A percentile compares a stretch with the other conserved stretches of the same genome.
phyloP scores from a whole-genome alignment of 352 stramenopile species.

The Globisporangium carolinianum region DNA sequence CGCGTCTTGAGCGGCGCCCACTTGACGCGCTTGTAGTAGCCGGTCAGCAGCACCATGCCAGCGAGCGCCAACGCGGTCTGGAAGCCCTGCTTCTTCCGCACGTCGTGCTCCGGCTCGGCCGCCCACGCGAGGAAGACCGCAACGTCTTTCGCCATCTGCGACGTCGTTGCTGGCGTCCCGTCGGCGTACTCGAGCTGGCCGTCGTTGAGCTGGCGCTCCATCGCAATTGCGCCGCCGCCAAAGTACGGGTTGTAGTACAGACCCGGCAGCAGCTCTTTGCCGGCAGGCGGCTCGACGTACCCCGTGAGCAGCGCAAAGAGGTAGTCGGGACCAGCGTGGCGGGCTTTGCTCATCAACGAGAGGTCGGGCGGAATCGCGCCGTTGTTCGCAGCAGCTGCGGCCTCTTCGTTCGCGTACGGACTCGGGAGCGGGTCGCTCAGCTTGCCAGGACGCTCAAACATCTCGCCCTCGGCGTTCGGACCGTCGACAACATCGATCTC shows the following conservation, averaged over 20 bases:
- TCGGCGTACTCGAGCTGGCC: slow-evolving; percentile 97
- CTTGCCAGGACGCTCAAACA: slow-evolving; percentile 98
- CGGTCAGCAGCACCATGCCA: slow-evolving; percentile 89
- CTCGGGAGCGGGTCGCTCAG: slow-evolving; percentile 93
- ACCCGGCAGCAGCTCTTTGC: slow-evolving; percentile 75
- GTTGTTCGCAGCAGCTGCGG: slow-evolving; percentile 95
- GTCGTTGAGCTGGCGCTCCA: slow-evolving; percentile 96
- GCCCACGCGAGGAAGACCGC: slow-evolving; percentile 96
- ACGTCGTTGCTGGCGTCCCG: slow-evolving; percentile 94
- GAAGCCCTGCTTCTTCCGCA: slow-evolving; percentile 96
- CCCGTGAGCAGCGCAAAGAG: slow-evolving; percentile 96
- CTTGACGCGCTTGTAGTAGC: slow-evolving; percentile 98
- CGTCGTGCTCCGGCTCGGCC: slow-evolving; percentile 96
- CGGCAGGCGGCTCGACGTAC: slow-evolving; percentile 93
- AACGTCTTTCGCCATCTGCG: slow-evolving; percentile 98
- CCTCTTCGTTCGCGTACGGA: slow-evolving; percentile 97
- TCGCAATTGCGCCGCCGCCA: slow-evolving; percentile 95
- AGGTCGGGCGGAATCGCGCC: slow-evolving; percentile 97
- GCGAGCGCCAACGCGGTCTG: slow-evolving; percentile 91
- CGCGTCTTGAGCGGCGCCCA: slow-evolving; percentile 97
- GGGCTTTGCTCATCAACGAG: slow-evolving; percentile 96
- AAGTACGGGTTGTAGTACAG: slow-evolving; percentile 99
- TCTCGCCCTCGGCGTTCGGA: slow-evolving; percentile 97
- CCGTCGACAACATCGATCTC: slow-evolving; percentile 97
- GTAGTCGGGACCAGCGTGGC: slow-evolving; percentile 95